Evolutionary conservation across 1,284 basidiomycete genomes (phyloP).

Genomic region (Cutaneotrichosporon cutaneum): DNA sequence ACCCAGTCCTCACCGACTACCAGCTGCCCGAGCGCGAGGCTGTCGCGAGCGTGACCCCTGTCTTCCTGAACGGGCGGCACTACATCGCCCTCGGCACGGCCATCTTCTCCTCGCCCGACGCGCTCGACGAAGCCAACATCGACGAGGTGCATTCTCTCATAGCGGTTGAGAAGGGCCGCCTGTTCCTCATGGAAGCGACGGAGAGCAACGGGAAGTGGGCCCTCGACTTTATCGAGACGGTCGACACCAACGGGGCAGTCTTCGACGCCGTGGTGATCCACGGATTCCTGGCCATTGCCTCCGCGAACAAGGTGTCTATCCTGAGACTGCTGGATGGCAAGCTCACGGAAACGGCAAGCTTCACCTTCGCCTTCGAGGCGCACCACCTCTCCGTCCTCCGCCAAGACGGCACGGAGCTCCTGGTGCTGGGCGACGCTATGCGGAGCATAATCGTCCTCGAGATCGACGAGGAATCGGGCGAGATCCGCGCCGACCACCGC

Average conservation of each 20-base stretch:
- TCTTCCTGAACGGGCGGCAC: slow-evolving; percentile 33
- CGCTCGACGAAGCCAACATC: slow-evolving; percentile 30
- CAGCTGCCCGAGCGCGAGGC: slow-evolving; percentile 33
- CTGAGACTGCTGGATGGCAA: slow-evolving; percentile 18
- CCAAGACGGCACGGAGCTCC: slow-evolving; percentile 51
- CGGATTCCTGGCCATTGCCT: slow-evolving; percentile 60
- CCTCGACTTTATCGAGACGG: slow-evolving; percentile 24
- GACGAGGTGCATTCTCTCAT: slow-evolving; percentile 27
- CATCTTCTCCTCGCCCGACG: slow-evolving; percentile 34
- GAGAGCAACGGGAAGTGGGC: slow-evolving; percentile 21
- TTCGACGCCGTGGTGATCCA: slow-evolving; percentile 34
- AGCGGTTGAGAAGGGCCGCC: slow-evolving; percentile 38
- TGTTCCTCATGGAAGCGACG: slow-evolving; percentile 37
- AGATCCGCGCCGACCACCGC: slow-evolving; percentile 64
- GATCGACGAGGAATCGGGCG: slow-evolving; percentile 53
- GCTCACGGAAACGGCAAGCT: slow-evolving; percentile 59
- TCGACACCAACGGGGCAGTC: slow-evolving; percentile 27
- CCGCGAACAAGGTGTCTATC: slow-evolving; percentile 62
- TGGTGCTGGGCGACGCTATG: slow-evolving; percentile 74
- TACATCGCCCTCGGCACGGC: slow-evolving; percentile 51
- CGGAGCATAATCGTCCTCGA: slow-evolving; percentile 74
- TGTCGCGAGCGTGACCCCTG: slow-evolving; percentile 31
- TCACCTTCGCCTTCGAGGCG: slow-evolving; percentile 78
- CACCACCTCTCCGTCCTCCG: slow-evolving; percentile 57
- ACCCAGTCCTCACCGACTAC: slow-evolving; percentile 34